A percentile compares a stretch with the other conserved stretches of the same genome.
phyloP scores from a whole-genome alignment of 257 asterid genomes.

The Solanum pinnatisectum region DNA sequence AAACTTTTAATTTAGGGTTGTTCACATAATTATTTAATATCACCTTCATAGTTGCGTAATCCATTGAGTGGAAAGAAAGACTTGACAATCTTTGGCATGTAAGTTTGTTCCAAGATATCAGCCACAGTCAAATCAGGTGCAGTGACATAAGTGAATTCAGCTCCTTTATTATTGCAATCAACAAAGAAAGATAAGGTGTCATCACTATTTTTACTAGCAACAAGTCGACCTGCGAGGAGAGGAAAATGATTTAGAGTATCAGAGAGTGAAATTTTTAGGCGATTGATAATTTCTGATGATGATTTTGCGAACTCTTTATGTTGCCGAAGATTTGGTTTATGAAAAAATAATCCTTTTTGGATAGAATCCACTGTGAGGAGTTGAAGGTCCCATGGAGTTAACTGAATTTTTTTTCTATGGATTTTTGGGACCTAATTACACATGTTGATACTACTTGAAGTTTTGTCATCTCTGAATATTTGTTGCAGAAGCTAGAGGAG shows the following conservation, averaged over 20 bases:
- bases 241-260: constrained; percentile 36
- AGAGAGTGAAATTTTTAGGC: constrained; percentile 38
- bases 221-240: constrained; percentile 48
- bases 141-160: constrained; percentile 20
- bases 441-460: constrained; percentile 8
- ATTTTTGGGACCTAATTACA: not conserved
- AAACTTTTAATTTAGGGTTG: not conserved
- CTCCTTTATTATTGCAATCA: constrained; percentile 36
- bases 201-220: constrained; percentile 1
- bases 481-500: not conserved
- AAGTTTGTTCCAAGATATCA: constrained; percentile 10
- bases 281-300: not conserved
- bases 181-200: constrained; percentile 9
- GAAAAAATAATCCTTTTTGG: constrained; percentile 31
- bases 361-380: constrained; percentile 14
- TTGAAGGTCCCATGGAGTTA: constrained; percentile 32
- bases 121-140: constrained; percentile 3
- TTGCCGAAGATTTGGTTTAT: constrained; percentile 14
- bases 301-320: not conserved
- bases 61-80: constrained; percentile 32
- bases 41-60: constrained; percentile 15
- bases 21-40: not conserved
- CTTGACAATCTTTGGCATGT: constrained; percentile 10
- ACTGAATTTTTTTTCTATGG: not conserved
- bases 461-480: not conserved